Conservation (phyloP, 768 basidiomycete genomes). For the Pisolithus tinctorius region DNA sequence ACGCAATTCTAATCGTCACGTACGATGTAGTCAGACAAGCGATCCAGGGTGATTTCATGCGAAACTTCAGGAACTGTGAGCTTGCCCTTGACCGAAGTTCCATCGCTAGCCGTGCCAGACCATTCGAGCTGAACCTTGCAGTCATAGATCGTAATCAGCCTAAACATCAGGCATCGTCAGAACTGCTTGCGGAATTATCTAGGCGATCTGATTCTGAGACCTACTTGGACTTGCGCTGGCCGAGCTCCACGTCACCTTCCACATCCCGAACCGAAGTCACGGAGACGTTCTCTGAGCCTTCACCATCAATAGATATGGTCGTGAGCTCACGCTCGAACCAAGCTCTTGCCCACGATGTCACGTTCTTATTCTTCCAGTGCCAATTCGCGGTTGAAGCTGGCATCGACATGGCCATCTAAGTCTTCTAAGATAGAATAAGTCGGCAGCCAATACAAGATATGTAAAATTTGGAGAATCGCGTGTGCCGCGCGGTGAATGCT, state of each 20-base stretch:
- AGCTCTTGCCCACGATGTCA: conserved; percentile 69
- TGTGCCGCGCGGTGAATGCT: not conserved
- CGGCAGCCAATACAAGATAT: no score
- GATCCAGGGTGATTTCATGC: conserved; percentile 86
- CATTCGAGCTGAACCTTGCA: conserved; percentile 71
- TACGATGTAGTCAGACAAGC: conserved; percentile 76
- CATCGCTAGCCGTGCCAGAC: conserved; percentile 72
- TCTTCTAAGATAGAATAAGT: not conserved
- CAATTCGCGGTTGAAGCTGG: conserved; percentile 71
- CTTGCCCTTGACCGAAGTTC: conserved; percentile 67
- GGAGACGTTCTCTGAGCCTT: conserved; percentile 47
- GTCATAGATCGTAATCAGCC: conserved; percentile 94
- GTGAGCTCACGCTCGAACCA: conserved; percentile 83
- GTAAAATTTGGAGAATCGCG: no score
- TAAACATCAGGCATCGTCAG: conserved; percentile 23
- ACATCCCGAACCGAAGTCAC: conserved; percentile 67
- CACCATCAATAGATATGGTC: conserved; percentile 53
- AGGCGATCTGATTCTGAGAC: conserved; percentile 25
- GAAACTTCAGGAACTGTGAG: conserved; percentile 89
- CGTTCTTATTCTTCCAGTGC: conserved; percentile 90
- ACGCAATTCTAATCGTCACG: conserved; percentile 24
- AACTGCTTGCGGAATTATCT: conserved; percentile 7
- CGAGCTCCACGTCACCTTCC: conserved; percentile 88
- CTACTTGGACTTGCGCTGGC: conserved; percentile 93
- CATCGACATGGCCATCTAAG: conserved; percentile 28